A percentile compares a stretch with the other conserved stretches of the same genome.
Conservation (phyloP, 305 asterid species). For the Solanum hybrid region DNA sequence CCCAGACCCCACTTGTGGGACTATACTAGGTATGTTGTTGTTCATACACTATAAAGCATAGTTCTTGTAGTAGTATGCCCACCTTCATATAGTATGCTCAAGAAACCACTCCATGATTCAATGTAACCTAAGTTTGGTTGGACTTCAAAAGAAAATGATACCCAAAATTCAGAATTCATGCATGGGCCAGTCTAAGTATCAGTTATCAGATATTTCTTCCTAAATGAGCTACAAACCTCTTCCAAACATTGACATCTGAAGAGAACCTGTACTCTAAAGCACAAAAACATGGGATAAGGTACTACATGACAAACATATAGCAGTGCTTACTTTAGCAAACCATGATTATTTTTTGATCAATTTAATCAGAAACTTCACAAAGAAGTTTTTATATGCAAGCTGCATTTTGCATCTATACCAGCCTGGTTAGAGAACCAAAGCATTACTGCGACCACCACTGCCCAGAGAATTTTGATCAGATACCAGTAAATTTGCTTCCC, state of each 20-base stretch:
- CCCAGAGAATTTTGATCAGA: neutral
- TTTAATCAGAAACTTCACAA: neutral
- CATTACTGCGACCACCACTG: neutral
- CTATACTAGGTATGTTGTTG: neutral
- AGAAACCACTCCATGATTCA: neutral
- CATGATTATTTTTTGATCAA: neutral
- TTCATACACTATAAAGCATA: neutral
- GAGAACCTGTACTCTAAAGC: neutral
- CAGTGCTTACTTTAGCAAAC: neutral
- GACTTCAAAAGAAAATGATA: neutral
- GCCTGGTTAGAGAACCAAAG: neutral
- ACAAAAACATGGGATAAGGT: neutral
- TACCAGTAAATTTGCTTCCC: neutral
- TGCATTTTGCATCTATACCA: neutral
- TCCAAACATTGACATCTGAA: neutral
- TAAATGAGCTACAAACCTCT: neutral
- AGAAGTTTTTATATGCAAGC: neutral
- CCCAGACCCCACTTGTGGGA: neutral
- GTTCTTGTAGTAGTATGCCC: neutral
- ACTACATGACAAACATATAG: neutral
- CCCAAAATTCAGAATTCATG: neutral
- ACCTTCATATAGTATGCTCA: neutral
- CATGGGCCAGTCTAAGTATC: neutral
- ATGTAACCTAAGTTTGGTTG: neutral
- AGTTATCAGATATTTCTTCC: neutral